Base-by-base conservation (phyloP, 2,329 filamentous ascomycete species). In the Hymenoscyphus fraxineus region DNA sequence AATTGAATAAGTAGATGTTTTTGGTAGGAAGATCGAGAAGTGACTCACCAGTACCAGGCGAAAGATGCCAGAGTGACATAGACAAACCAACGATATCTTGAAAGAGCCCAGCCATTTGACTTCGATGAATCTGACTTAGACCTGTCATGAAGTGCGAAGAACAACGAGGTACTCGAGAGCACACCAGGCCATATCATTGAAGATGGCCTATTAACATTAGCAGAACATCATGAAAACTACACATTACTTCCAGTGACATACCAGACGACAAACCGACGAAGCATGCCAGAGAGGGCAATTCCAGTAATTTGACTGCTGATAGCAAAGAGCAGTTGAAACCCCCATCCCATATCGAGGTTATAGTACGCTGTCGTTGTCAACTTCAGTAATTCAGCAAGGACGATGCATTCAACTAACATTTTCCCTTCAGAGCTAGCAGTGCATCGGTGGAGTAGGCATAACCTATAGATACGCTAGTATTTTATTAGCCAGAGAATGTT, bases 391-490 rank as follows among this genome's bases (percentile, higher is more conserved):
- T 40, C 31, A n/a, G 31, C 41, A 9, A 32, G 12, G 7, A 22
- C 10, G 12, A 15, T 27, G 12, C 1, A 27, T 10, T 12, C 1
- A 31, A 62, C 62, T 41, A 35, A 65, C 67, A 63, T 54, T 70
- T 70, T 22, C 65, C 68, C 19, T 85, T 78, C 75, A 91, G 88
- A 0, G 88, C 89, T 3, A 91, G 79, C 58, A 93, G 84, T 55
- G 91, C 88, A 69, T 92, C 89, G 1, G 89, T 92, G 1, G 88
- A 87, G 69, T 92, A 92, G 2, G 74, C 79, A 84, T 68, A 70
- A 35, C 65, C 44, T 22, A 68, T 68, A 5, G 65, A 67, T 1
- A 70, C 68, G 39, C 65, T 69, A 78, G 81, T 13, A 22, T n/a
- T 59, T n/a, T 38, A 60, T 59, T 27, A 64, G 40, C 60, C 19